phyloP scores from a whole-genome alignment of 179 eudicot species.

The Spinacia oleracea region DNA sequence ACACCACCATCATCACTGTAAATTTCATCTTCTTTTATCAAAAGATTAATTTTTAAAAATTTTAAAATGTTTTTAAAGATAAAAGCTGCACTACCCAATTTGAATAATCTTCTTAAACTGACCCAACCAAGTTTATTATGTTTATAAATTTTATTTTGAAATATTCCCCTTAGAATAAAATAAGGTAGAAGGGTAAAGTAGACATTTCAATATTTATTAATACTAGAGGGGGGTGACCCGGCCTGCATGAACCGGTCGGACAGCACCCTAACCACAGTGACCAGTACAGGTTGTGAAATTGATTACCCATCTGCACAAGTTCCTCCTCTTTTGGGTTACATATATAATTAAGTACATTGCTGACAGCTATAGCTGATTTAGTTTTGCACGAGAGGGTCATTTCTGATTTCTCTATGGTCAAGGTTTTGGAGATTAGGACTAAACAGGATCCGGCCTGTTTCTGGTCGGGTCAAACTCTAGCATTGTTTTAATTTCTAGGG shows the following conservation, averaged over 20 bases:
- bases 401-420: slow-evolving; percentile 21
- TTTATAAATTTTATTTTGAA: too few relatives aligned
- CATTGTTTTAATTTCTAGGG: background rate
- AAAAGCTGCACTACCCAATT: slow-evolving; percentile 19
- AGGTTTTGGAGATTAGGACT: slow-evolving; percentile 8
- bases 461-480: slow-evolving; percentile 12
- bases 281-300: slow-evolving; percentile 42
- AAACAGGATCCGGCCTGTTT: background rate
- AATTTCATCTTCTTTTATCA: background rate
- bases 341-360: slow-evolving; percentile 28
- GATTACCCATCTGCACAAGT: slow-evolving; percentile 31
- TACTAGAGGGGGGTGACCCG: slow-evolving; percentile 37
- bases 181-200: slow-evolving; percentile 13
- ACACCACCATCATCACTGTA: slow-evolving; percentile 41
- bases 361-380: slow-evolving; percentile 37
- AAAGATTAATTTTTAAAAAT: too few relatives aligned
- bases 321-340: slow-evolving; percentile 40
- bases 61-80: background rate
- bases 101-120: slow-evolving; percentile 9
- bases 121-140: too few relatives aligned
- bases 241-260: slow-evolving; percentile 65
- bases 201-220: slow-evolving; percentile 15
- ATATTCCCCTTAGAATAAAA: too few relatives aligned
- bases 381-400: slow-evolving; percentile 34
- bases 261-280: slow-evolving; percentile 44